These are phyloP conservation scores for Rhodofomes roseus DNA, from an alignment of 1,284 basidiomycete species.

Conservation along the genomic window DNA sequence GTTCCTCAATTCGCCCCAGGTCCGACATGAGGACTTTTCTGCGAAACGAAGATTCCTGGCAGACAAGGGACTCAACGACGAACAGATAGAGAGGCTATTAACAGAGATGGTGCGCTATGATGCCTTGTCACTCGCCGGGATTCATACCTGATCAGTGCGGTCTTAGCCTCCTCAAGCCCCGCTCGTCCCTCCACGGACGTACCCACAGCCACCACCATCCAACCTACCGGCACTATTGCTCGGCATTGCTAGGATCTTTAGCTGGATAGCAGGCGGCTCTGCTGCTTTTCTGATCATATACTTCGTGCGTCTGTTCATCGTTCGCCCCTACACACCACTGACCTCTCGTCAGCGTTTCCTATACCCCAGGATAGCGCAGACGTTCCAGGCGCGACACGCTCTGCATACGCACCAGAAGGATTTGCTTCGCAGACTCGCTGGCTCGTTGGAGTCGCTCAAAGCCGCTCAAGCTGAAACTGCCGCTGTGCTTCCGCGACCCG, in stretches of 20 bases:
- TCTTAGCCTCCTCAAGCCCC: slow-evolving; percentile 51
- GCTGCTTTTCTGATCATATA: slow-evolving; percentile 56
- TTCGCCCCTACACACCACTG: neutral
- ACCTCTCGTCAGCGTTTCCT: slow-evolving; percentile 50
- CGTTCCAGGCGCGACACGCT: slow-evolving; percentile 55
- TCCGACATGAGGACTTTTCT: slow-evolving; percentile 49
- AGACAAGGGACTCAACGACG: slow-evolving; percentile 65
- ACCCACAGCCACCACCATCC: slow-evolving; percentile 68
- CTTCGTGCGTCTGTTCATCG: slow-evolving; percentile 25
- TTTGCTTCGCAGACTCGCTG: slow-evolving; percentile 49
- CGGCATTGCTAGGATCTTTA: slow-evolving; percentile 55
- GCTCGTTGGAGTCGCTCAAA: slow-evolving; percentile 49
- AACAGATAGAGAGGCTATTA: slow-evolving; percentile 60
- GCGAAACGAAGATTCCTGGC: slow-evolving; percentile 62
- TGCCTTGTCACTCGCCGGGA: slow-evolving; percentile 1
- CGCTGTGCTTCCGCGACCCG: slow-evolving; percentile 49
- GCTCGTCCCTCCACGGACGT: slow-evolving; percentile 61
- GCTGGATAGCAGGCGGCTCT: slow-evolving; percentile 66
- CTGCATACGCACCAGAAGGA: slow-evolving; percentile 55
- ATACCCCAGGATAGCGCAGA: slow-evolving; percentile 58
- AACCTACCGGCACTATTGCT: slow-evolving; percentile 61
- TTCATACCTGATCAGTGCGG: slow-evolving; percentile 8
- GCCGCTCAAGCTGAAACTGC: slow-evolving; percentile 49
- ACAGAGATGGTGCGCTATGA: slow-evolving; percentile 47
- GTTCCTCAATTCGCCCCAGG: slow-evolving; percentile 64